These are phyloP conservation scores for Fragilaria crotonensis DNA, from an alignment of 108 stramenopile species.

Conservation along the genomic window DNA sequence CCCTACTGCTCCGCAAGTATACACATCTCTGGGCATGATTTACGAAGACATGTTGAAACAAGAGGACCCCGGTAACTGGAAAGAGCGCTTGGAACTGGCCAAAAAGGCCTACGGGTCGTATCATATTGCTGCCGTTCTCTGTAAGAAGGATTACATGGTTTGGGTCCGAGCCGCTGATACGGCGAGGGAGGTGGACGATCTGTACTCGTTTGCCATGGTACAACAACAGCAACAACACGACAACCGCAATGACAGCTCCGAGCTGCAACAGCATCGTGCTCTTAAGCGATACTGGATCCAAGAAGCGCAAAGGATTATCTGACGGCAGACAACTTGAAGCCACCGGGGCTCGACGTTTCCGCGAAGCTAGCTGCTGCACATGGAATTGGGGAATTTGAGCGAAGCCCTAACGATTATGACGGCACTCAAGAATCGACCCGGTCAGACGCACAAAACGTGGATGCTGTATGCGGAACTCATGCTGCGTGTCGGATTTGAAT, in stretches of 20 bases:
- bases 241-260: conserved; percentile 5
- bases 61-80: not conserved
- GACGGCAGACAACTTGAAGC: conserved; percentile 63
- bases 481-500: conserved; percentile 77
- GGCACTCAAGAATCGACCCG: conserved; percentile 45
- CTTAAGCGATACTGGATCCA: conserved; percentile 47
- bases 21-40: conserved; percentile 81
- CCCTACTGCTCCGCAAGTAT: conserved; percentile 80
- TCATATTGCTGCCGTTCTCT: conserved; percentile 72
- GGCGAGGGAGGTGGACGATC: conserved; percentile 45
- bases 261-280: conserved; percentile 15
- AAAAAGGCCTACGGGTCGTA: conserved; percentile 75
- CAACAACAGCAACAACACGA: not conserved
- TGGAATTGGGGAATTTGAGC: conserved; percentile 58
- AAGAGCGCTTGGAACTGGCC: conserved; percentile 34
- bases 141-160: conserved; percentile 67
- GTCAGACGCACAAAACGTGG: conserved; percentile 40
- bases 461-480: conserved; percentile 78
- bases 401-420: conserved; percentile 73
- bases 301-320: conserved; percentile 65
- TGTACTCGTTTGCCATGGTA: conserved; percentile 28
- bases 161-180: conserved; percentile 80
- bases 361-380: conserved; percentile 58
- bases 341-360: conserved; percentile 73
- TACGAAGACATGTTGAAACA: conserved; percentile 66